Evolutionary conservation across 495 filamentous ascomycete genomes (phyloP).

Genomic region (Pseudoneurospora amorphoporcata): DNA sequence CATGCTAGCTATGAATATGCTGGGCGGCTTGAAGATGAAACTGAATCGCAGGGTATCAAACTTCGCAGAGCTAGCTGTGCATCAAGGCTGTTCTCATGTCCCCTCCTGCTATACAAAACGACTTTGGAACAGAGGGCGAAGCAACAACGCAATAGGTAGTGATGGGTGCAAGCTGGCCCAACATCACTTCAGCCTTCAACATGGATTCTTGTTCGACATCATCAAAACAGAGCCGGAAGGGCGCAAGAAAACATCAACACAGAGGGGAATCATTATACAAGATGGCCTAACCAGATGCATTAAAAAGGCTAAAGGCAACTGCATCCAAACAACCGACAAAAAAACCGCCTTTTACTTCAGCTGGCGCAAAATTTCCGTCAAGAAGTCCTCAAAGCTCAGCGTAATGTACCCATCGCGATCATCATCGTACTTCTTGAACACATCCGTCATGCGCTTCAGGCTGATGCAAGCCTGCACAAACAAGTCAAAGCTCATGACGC

Average conservation of each 20-base stretch:
- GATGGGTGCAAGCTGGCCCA: background rate
- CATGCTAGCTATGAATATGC: background rate
- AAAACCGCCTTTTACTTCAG: conserved; percentile 22
- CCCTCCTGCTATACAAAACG: background rate
- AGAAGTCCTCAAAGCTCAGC: conserved; percentile 70
- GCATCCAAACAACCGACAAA: background rate
- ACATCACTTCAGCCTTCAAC: background rate
- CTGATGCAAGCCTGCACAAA: conserved; percentile 97
- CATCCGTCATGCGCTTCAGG: conserved; percentile 96
- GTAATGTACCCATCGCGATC: conserved; percentile 90
- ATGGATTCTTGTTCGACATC: background rate
- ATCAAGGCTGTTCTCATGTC: background rate
- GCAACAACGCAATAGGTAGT: background rate
- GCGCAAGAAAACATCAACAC: background rate
- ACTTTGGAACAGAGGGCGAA: background rate
- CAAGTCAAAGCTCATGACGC: conserved; percentile 85
- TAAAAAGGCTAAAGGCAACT: background rate
- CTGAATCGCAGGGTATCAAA: background rate
- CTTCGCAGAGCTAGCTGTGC: background rate
- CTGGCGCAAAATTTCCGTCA: conserved; percentile 51
- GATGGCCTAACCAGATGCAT: background rate
- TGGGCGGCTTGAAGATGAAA: background rate
- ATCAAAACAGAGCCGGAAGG: background rate
- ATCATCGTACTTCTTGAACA: conserved; percentile 97
- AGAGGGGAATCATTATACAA: background rate